Evolutionary conservation across 2,329 filamentous ascomycete species (phyloP).

Genomic region (Pestalotiopsis sp.): DNA sequence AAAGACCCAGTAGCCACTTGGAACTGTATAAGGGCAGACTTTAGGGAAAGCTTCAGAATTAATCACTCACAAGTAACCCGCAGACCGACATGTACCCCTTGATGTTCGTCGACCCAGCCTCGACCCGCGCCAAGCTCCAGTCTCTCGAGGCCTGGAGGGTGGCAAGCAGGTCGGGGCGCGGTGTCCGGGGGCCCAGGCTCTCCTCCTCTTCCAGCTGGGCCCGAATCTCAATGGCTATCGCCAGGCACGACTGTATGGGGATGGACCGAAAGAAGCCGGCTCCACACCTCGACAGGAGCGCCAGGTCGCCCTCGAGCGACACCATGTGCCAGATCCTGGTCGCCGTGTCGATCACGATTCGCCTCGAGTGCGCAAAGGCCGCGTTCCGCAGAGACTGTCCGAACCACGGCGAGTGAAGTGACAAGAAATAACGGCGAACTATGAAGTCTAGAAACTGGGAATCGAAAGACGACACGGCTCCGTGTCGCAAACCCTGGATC

Average conservation of each 20-base stretch:
- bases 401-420: slow-evolving; percentile 56
- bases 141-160: slow-evolving; percentile 41
- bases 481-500: slow-evolving; percentile 19
- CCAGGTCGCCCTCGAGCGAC: slow-evolving; percentile 30
- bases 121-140: slow-evolving; percentile 43
- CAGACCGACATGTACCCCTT: slow-evolving; percentile 45
- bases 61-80: background rate
- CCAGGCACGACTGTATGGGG: slow-evolving; percentile 32
- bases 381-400: slow-evolving; percentile 38
- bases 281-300: slow-evolving; percentile 37
- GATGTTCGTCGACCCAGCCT: slow-evolving; percentile 53
- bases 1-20: background rate
- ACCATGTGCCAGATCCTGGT: slow-evolving; percentile 48
- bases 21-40: background rate
- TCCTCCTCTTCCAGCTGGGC: slow-evolving; percentile 42
- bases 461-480: slow-evolving; percentile 31
- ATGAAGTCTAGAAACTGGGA: slow-evolving; percentile 48
- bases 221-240: slow-evolving; percentile 41
- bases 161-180: slow-evolving; percentile 41
- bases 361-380: slow-evolving; percentile 50
- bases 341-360: slow-evolving; percentile 47
- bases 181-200: slow-evolving; percentile 31
- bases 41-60: too few species aligned
- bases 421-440: slow-evolving; percentile 54
- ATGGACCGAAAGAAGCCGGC: slow-evolving; percentile 42